Evolutionary conservation across 2,329 filamentous ascomycete species (phyloP), one percentile per base, ranked within the genome.

Genomic region (Aaosphaeria arxii): DNA sequence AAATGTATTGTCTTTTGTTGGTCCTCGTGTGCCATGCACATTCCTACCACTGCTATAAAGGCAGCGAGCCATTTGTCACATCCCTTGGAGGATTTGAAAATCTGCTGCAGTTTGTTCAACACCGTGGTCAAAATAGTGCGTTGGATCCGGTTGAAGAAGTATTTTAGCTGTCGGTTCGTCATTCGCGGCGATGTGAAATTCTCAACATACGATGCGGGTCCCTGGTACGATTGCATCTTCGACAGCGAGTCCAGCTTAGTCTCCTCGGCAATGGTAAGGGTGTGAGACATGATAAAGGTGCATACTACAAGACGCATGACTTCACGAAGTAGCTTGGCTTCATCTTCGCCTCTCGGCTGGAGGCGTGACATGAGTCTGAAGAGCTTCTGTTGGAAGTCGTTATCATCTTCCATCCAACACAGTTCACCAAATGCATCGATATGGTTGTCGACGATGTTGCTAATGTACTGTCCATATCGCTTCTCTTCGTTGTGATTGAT

Each of bases 231-330:
- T 30, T 65, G 67, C 51, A 77, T 65, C 28, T 66, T 63, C 28
- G 59, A 57, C n/a, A 77, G 62, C 13, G 70, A 64, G 5, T 58
- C 49, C 13, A 54, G 54, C 28, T 73, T 69, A 29, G 63, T 67
- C 48, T 71, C 64, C 47, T 73, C 67, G 28, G 67, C 63, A 29
- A 78, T 72, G 35, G 70, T 75, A 31, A 77, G 58, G 5, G 74
- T 73, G 53, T 74, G 75, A 31, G 69, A 71, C 73, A 77, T 77
- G 50, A 77, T 77, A 55, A 73, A 76, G 1, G 75, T 78, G 41
- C 72, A 67, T 3, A 77, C 64, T 31, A 76, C 67, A 55, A 78
- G 71, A 40, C 74, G 71, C 45, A 73, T 65, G 43, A 77, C 69
- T 45, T 74, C 69, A 33, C 64, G 63, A 40, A 77, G 67, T 11